phyloP scores from a whole-genome alignment of 345 rosid species.

The Dipteronia sinensis region DNA sequence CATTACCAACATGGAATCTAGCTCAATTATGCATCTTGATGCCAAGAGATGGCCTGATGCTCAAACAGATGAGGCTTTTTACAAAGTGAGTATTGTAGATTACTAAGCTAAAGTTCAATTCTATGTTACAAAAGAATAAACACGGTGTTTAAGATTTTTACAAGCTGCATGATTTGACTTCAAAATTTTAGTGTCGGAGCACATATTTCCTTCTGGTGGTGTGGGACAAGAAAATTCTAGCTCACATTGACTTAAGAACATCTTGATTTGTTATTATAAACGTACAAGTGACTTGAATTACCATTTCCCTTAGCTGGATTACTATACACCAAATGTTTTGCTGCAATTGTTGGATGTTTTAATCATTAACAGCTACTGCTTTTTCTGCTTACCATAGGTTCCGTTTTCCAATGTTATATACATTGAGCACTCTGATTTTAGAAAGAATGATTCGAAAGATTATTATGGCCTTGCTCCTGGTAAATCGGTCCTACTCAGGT shows the following conservation, averaged over 20 bases:
- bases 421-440: constrained; percentile 89
- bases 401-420: constrained; percentile 81
- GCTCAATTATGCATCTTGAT: constrained; percentile 64
- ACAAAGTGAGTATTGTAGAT: constrained; percentile 55
- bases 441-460: constrained; percentile 91
- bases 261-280: constrained; percentile 6
- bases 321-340: neutral
- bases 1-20: constrained; percentile 75
- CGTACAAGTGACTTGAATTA: neutral
- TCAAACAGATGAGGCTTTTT: constrained; percentile 66
- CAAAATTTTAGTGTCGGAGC: neutral
- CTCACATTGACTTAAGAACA: neutral
- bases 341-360: neutral
- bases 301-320: constrained; percentile 2
- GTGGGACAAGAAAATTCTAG: neutral
- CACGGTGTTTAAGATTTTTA: neutral
- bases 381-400: constrained; percentile 40
- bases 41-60: constrained; percentile 98
- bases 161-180: neutral
- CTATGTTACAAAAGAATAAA: neutral
- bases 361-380: neutral
- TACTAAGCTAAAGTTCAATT: neutral
- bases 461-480: constrained; percentile 96
- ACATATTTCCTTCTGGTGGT: neutral
- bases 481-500: constrained; percentile 88